phyloP scores from a whole-genome alignment of 108 stramenopile genomes.

The Ochromonas danica region DNA sequence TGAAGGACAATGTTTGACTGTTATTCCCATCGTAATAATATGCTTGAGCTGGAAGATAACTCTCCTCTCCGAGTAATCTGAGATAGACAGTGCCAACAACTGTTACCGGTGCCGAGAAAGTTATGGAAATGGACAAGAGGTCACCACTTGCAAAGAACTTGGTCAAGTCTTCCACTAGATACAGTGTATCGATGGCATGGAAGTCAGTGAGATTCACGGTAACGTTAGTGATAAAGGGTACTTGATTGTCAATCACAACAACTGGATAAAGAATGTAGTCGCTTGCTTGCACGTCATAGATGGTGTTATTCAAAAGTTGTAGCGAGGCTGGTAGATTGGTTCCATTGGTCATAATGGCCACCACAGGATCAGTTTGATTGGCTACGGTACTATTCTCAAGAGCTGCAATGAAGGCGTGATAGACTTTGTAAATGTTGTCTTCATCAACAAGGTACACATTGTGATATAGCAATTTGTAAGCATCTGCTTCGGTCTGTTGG shows the following conservation, averaged over 20 bases:
- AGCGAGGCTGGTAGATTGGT: too few relatives aligned
- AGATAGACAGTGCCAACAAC: neutral
- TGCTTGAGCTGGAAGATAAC: too few relatives aligned
- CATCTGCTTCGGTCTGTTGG: too few relatives aligned
- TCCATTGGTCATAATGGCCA: neutral
- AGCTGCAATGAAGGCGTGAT: too few relatives aligned
- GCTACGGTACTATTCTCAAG: neutral
- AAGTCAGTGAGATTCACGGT: neutral
- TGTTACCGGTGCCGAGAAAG: neutral
- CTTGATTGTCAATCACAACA: neutral
- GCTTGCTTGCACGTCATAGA: too few relatives aligned
- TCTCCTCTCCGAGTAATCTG: neutral
- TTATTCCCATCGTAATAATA: neutral
- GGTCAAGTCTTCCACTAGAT: too few relatives aligned
- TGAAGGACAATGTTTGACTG: neutral
- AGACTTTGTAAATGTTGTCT: too few relatives aligned
- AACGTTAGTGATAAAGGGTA: neutral
- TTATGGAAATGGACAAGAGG: neutral
- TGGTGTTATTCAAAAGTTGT: too few relatives aligned
- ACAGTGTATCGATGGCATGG: neutral
- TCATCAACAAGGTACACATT: too few relatives aligned
- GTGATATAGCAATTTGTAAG: too few relatives aligned
- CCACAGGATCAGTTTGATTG: neutral
- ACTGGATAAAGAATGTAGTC: too few relatives aligned
- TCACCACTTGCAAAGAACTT: neutral